phyloP scores from a whole-genome alignment of 2,329 filamentous ascomycete species.

The Thermothelomyces thermophilus region DNA sequence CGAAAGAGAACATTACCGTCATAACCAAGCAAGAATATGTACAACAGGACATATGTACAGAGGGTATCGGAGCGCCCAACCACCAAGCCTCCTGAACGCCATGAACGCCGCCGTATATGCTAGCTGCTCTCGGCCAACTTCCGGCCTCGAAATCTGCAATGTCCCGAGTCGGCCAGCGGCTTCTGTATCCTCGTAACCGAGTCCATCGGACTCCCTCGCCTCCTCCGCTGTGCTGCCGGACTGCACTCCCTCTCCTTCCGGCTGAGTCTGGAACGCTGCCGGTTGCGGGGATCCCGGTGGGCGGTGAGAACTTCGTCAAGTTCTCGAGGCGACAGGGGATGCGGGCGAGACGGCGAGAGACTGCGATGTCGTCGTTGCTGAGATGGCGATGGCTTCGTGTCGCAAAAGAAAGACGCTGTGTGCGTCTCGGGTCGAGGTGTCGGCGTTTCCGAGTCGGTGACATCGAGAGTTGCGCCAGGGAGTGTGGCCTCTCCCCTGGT shows the following conservation, averaged over 20 bases:
- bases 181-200: slow-evolving; percentile 44
- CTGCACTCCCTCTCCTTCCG: slow-evolving; percentile 29
- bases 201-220: slow-evolving; percentile 41
- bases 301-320: slow-evolving; percentile 17
- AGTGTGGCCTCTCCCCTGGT: slow-evolving; percentile 3
- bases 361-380: slow-evolving; percentile 30
- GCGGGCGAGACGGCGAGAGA: slow-evolving; percentile 26
- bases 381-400: slow-evolving; percentile 23
- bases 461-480: slow-evolving; percentile 9
- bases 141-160: slow-evolving; percentile 37
- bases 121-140: slow-evolving; percentile 34
- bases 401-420: slow-evolving; percentile 24
- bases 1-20: slow-evolving; percentile 14
- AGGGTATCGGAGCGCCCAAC: slow-evolving; percentile 23
- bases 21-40: slow-evolving; percentile 19
- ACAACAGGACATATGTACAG: slow-evolving; percentile 22
- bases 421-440: slow-evolving; percentile 25
- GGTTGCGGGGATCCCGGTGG: slow-evolving; percentile 32
- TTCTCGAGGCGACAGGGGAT: slow-evolving; percentile 26
- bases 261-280: slow-evolving; percentile 20
- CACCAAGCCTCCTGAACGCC: slow-evolving; percentile 23
- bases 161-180: slow-evolving; percentile 34
- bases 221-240: slow-evolving; percentile 29
- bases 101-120: slow-evolving; percentile 21
- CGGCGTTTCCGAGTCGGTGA: slow-evolving; percentile 23